Percentiles rank a stretch among this genome's conserved stretches.
Conservation (phyloP, 2,329 filamentous ascomycete species). For the Colletotrichum sp. region DNA sequence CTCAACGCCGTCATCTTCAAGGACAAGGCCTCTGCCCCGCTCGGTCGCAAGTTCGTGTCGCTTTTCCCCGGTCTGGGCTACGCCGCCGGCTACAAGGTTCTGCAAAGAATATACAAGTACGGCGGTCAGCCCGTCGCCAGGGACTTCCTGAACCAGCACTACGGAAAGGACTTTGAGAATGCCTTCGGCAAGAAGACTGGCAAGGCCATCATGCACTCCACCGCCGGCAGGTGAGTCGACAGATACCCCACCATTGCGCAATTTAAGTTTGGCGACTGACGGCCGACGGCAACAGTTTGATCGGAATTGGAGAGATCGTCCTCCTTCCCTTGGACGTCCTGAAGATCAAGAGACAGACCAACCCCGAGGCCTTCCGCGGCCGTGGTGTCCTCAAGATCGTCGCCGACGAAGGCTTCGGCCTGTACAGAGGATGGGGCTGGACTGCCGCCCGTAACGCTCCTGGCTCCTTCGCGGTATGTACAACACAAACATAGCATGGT, state of each 20-base stretch:
- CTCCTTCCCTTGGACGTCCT: slow-evolving; percentile 94
- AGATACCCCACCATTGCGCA: background rate
- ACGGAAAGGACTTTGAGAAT: slow-evolving; percentile 82
- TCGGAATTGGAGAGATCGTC: slow-evolving; percentile 97
- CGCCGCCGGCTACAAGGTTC: slow-evolving; percentile 96
- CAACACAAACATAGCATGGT: background rate
- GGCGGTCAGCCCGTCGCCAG: slow-evolving; percentile 95
- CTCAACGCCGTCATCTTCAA: slow-evolving; percentile 95
- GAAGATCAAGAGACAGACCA: slow-evolving; percentile 99
- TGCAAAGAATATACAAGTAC: slow-evolving; percentile 98
- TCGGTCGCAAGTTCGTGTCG: slow-evolving; percentile 84
- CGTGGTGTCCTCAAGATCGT: slow-evolving; percentile 90
- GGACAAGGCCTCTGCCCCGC: slow-evolving; percentile 76
- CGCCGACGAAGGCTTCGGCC: slow-evolving; percentile 89
- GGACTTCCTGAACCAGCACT: slow-evolving; percentile 83
- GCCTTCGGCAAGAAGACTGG: slow-evolving; percentile 96
- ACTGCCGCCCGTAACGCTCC: slow-evolving; percentile 96
- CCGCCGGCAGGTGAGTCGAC: slow-evolving; percentile 76
- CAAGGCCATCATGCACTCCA: slow-evolving; percentile 98
- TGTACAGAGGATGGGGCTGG: slow-evolving; percentile 98
- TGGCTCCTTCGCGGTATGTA: slow-evolving; percentile 89
- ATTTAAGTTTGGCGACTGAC: background rate
- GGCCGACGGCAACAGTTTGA: slow-evolving; percentile 65
- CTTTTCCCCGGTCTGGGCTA: slow-evolving; percentile 97
- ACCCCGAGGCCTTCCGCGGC: slow-evolving; percentile 96